Base-by-base conservation (phyloP, 75 land plant species). In the Adiantum capillusveneris region DNA sequence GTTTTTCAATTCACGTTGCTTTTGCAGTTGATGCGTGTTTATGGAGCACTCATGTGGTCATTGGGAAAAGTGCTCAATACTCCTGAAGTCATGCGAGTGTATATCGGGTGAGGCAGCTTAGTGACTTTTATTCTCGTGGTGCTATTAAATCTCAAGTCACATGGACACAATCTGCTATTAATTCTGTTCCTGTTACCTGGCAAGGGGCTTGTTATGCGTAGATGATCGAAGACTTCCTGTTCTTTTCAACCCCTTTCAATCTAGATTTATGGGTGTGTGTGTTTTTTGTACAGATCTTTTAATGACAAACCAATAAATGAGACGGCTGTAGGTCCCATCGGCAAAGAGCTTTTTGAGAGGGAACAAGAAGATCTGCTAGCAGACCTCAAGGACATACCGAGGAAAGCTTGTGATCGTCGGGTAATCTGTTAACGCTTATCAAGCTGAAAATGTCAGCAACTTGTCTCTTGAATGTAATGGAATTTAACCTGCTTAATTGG, bases 11-110 rank as follows among this genome's bases (percentile, higher is more conserved):
- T 25, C n/a, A 17, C n/a, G 41, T n/a, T 43, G 39, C 25, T 37
- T 17, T 66, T 69, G 61, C 70, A 93, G 98, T 76, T 88, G 25
- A 93, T 93, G 90, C 85, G 98, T 63, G 98, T 93, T 11, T 93
- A 93, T 75, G 98, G 98, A 36, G 98, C 98, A 46, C 59, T 93
- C 59, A 93, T 93, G 98, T 93, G 98, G 98, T 93, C 96, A 14
- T 86, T 93, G 42, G 98, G 98, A 37, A 93, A 93, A 75, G 98
- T 93, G 25, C 53, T 93, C 53, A 93, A 93, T 46, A 93, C 98
- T 50, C 98, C 98, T 18, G 98, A 93, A 69, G 98, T 93, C 29
- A 67, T 71, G 67, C 80, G 98, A 31, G 95, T 93, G 24, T 93
- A 93, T 65, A 85, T 93, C 65, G 98, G 98, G 98, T 89, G 76